Conservation (phyloP, 306 rosid genomes). For the Ormosia emarginata region DNA sequence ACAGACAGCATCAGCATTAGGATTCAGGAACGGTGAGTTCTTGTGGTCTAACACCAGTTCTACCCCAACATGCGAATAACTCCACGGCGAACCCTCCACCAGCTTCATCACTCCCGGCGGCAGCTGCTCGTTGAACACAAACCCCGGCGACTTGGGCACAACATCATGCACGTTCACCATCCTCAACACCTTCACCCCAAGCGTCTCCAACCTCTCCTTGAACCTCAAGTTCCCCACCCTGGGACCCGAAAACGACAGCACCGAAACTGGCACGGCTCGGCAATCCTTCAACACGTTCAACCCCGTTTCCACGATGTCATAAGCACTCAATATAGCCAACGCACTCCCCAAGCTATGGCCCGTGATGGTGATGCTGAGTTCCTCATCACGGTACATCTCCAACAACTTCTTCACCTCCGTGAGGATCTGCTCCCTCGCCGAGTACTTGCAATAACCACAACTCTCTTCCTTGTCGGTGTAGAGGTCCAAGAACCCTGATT, state of each 20-base stretch:
- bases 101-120: constrained; percentile 49
- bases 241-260: constrained; percentile 75
- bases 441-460: constrained; percentile 53
- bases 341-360: constrained; percentile 88
- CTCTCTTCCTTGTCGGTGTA: constrained; percentile 60
- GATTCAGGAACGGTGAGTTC: constrained; percentile 67
- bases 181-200: constrained; percentile 72
- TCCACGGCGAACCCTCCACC: constrained; percentile 72
- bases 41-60: constrained; percentile 57
- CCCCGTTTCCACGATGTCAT: constrained; percentile 68
- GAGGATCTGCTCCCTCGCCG: constrained; percentile 75
- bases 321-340: constrained; percentile 63
- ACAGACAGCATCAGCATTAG: constrained; percentile 40
- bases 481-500: constrained; percentile 75
- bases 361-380: constrained; percentile 66
- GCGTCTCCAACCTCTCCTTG: constrained; percentile 55
- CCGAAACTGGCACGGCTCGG: constrained; percentile 46
- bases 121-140: constrained; percentile 51
- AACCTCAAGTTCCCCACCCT: constrained; percentile 79
- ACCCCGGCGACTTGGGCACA: constrained; percentile 69
- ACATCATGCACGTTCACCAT: constrained; percentile 65
- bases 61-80: constrained; percentile 77
- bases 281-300: constrained; percentile 38
- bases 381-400: constrained; percentile 47
- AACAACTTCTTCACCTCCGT: constrained; percentile 50